phyloP scores from a whole-genome alignment of 805 yeast genomes.

The Suhomyces faveliae region DNA sequence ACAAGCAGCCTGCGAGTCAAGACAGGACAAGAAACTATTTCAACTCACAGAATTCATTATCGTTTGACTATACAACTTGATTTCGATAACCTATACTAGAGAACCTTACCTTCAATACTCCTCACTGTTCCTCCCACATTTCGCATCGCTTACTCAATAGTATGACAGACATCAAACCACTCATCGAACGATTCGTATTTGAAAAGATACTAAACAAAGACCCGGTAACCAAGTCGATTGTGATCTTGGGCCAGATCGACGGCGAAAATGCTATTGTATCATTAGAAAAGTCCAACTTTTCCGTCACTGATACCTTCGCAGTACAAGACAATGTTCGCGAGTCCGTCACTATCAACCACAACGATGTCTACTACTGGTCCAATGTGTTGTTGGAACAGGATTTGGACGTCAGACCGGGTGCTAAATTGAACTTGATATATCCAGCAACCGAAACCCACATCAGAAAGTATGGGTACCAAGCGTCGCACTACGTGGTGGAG shows the following conservation, averaged over 20 bases:
- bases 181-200: constrained; percentile 45
- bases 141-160: too few species aligned
- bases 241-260: constrained; percentile 65
- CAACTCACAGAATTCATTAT: too few species aligned
- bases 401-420: constrained; percentile 50
- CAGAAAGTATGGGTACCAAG: constrained; percentile 64
- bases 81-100: too few species aligned
- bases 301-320: constrained; percentile 17
- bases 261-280: constrained; percentile 63
- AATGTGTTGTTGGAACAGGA: constrained; percentile 49
- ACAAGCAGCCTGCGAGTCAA: too few species aligned
- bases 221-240: constrained; percentile 66
- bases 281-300: constrained; percentile 71
- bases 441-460: constrained; percentile 91
- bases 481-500: constrained; percentile 64
- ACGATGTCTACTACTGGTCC: constrained; percentile 89
- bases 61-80: too few species aligned
- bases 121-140: too few species aligned
- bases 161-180: constrained; percentile 13
- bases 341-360: constrained; percentile 49
- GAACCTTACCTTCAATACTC: too few species aligned
- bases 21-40: too few species aligned
- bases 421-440: constrained; percentile 72
- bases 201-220: constrained; percentile 51
- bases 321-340: constrained; percentile 17